Evolutionary conservation across 225 moss, liverwort and hornwort genomes (phyloP).

Genomic region (Lunularia cruciata): DNA sequence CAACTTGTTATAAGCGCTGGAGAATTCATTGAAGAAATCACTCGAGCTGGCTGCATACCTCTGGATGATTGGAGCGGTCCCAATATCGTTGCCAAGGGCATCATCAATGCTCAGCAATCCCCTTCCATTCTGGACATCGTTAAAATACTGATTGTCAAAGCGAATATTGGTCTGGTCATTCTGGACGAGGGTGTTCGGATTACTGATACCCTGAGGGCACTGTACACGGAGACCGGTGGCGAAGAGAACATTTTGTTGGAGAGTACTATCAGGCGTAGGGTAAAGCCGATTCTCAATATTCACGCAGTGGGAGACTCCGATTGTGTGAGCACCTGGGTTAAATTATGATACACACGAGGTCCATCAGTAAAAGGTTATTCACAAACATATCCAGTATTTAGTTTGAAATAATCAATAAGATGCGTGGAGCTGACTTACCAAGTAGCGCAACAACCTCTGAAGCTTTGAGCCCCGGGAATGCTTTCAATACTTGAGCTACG

Average conservation of each 20-base stretch:
- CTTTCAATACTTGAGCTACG: constrained; percentile 17
- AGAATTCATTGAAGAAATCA: constrained; percentile 33
- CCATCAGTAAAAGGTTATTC: no score
- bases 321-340: constrained; percentile 46
- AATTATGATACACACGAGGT: no score
- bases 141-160: constrained; percentile 49
- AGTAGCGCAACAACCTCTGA: constrained; percentile 45
- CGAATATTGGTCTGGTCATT: constrained; percentile 42
- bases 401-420: no score
- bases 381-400: no score
- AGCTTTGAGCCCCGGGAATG: constrained; percentile 24
- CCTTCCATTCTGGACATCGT: constrained; percentile 19
- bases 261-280: constrained; percentile 27
- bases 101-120: constrained; percentile 46
- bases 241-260: neutral
- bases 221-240: neutral
- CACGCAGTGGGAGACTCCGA: constrained; percentile 50
- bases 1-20: constrained; percentile 34
- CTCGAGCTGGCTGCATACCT: neutral
- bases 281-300: constrained; percentile 50
- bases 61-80: constrained; percentile 31
- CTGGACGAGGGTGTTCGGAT: constrained; percentile 27
- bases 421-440: constrained; percentile 30
- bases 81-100: constrained; percentile 36
- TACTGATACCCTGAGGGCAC: constrained; percentile 31